Conservation (phyloP, 1,284 basidiomycete species). For the Papiliotrema flavescens region DNA sequence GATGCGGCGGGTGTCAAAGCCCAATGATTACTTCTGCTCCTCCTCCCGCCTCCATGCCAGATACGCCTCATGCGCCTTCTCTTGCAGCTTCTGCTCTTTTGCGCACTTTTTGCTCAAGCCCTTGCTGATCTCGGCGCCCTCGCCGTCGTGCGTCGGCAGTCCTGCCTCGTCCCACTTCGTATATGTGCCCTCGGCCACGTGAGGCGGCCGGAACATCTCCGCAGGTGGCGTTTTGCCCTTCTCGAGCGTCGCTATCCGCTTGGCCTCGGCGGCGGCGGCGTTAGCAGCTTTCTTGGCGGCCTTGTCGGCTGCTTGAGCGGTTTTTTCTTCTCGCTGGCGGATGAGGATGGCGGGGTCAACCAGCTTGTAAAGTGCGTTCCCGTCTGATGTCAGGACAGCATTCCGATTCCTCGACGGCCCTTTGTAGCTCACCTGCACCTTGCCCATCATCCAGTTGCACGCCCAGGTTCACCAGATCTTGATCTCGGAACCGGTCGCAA, state of each 20-base stretch:
- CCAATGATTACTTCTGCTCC: neutral
- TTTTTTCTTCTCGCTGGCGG: conserved; percentile 84
- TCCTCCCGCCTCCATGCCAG: conserved; percentile 29
- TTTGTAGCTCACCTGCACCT: conserved; percentile 62
- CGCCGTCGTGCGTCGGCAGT: conserved; percentile 74
- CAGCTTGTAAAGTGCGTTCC: conserved; percentile 90
- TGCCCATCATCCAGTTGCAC: conserved; percentile 90
- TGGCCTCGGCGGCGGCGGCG: conserved; percentile 67
- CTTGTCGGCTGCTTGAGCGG: conserved; percentile 70
- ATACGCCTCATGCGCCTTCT: conserved; percentile 71
- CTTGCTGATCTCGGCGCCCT: conserved; percentile 84
- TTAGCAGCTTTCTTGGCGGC: conserved; percentile 73
- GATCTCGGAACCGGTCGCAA: conserved; percentile 85
- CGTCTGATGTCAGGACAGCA: conserved; percentile 56
- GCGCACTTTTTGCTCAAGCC: conserved; percentile 71
- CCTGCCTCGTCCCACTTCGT: conserved; percentile 79
- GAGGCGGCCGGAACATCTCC: conserved; percentile 80
- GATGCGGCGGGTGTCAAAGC: neutral
- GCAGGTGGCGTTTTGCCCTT: conserved; percentile 72
- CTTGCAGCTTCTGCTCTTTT: conserved; percentile 76
- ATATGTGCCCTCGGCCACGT: conserved; percentile 66
- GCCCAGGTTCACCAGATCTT: conserved; percentile 85
- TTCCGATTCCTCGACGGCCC: neutral
- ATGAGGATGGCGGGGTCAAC: conserved; percentile 79
- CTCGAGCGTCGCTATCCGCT: conserved; percentile 72